These are phyloP conservation scores for Aspergillus texensis DNA, from an alignment of 2,329 filamentous ascomycete genomes.

Conservation along the genomic window DNA sequence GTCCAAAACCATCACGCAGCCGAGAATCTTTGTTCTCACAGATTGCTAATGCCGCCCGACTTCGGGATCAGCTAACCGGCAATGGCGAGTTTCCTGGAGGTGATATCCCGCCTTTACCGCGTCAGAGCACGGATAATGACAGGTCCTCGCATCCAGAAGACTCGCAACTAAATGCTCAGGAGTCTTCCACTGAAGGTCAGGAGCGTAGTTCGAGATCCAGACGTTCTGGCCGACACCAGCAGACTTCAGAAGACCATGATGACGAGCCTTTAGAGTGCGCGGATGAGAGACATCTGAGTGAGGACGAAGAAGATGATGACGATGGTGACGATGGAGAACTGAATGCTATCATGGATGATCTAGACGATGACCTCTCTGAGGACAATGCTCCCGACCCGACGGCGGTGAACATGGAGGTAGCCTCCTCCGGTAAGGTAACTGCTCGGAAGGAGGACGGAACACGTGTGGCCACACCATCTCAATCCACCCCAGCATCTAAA, in stretches of 20 bases:
- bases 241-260: conserved; percentile 57
- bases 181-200: conserved; percentile 43
- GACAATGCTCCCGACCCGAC: conserved; percentile 77
- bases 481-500: conserved; percentile 53
- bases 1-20: conserved; percentile 63
- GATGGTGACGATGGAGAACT: conserved; percentile 62
- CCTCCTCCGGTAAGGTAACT: conserved; percentile 81
- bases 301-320: conserved; percentile 67
- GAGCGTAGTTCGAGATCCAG: conserved; percentile 52
- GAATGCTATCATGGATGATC: conserved; percentile 85
- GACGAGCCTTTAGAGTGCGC: conserved; percentile 84
- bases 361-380: conserved; percentile 80
- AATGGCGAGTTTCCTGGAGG: conserved; percentile 28
- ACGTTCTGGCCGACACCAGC: conserved; percentile 64
- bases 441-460: conserved; percentile 92
- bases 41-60: conserved; percentile 70
- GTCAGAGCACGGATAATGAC: conserved; percentile 24
- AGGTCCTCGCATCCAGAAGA: conserved; percentile 19
- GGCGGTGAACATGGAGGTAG: conserved; percentile 89
- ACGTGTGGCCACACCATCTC: conserved; percentile 77
- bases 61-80: conserved; percentile 54
- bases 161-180: conserved; percentile 37
- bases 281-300: conserved; percentile 82
- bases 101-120: conserved; percentile 34
- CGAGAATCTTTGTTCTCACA: conserved; percentile 68